Evolutionary conservation across 2,329 filamentous ascomycete genomes (phyloP).

Genomic region (Fulvia fulva): DNA sequence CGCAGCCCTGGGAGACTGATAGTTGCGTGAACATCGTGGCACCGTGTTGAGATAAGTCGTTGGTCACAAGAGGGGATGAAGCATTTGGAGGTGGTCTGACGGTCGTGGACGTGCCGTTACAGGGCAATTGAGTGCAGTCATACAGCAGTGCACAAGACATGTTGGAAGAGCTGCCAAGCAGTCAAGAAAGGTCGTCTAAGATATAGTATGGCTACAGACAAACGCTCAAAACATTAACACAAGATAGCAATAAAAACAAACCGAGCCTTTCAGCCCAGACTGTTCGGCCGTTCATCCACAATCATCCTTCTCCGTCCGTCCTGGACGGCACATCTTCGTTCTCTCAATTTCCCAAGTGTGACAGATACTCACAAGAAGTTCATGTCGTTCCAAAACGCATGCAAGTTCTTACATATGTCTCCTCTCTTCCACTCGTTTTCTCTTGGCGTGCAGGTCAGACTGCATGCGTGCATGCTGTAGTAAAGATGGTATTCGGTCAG

Average conservation of each 20-base stretch:
- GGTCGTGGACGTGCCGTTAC: too few relatives aligned
- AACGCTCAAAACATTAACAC: slow-evolving; percentile 2
- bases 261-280: neutral
- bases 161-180: neutral
- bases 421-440: slow-evolving; percentile 1
- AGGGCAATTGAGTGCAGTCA: too few relatives aligned
- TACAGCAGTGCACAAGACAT: too few relatives aligned
- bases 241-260: neutral
- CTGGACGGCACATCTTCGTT: neutral
- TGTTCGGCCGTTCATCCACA: neutral
- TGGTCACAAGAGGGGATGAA: too few relatives aligned
- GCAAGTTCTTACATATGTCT: neutral
- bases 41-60: too few relatives aligned
- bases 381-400: slow-evolving; percentile 13
- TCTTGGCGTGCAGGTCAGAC: neutral
- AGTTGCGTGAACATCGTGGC: too few relatives aligned
- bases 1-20: too few relatives aligned
- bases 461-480: neutral
- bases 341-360: neutral
- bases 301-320: neutral
- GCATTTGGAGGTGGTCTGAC: too few relatives aligned
- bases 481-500: slow-evolving; percentile 27
- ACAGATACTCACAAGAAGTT: neutral
- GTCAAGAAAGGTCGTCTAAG: neutral
- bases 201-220: slow-evolving; percentile 4